These are phyloP conservation scores for Parathielavia appendiculata DNA, from an alignment of 495 filamentous ascomycete species.

Conservation along the genomic window DNA sequence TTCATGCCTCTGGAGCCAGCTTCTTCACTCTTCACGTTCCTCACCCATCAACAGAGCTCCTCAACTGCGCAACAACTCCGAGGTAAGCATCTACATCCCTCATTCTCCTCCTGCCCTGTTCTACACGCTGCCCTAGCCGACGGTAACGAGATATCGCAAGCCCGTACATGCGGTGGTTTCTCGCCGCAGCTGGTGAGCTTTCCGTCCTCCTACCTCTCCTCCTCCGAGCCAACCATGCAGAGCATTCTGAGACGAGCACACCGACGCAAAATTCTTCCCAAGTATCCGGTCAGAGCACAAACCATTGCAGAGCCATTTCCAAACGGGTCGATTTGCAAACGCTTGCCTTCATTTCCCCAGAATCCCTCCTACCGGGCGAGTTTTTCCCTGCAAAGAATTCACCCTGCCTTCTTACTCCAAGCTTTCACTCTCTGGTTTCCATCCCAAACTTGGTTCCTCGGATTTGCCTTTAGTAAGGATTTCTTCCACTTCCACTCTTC, in stretches of 20 bases:
- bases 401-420: neutral
- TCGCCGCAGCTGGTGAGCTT: no score
- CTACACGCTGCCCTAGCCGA: neutral
- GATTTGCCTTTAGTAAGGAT: neutral
- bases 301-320: conserved; percentile 1
- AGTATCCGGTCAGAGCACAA: neutral
- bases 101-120: neutral
- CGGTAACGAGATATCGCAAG: neutral
- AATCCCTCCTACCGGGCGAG: neutral
- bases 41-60: neutral
- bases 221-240: neutral
- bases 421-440: neutral
- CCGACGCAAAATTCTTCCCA: neutral
- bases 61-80: neutral
- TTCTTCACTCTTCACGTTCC: neutral
- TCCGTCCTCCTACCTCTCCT: neutral
- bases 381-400: neutral
- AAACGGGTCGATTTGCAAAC: conserved; percentile 9
- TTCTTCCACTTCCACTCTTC: neutral
- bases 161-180: neutral
- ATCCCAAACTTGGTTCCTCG: neutral
- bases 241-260: neutral
- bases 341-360: neutral
- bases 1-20: neutral
- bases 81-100: neutral